Evolutionary conservation across 768 basidiomycete genomes (phyloP).

Genomic region (Tremella mesenterica): DNA sequence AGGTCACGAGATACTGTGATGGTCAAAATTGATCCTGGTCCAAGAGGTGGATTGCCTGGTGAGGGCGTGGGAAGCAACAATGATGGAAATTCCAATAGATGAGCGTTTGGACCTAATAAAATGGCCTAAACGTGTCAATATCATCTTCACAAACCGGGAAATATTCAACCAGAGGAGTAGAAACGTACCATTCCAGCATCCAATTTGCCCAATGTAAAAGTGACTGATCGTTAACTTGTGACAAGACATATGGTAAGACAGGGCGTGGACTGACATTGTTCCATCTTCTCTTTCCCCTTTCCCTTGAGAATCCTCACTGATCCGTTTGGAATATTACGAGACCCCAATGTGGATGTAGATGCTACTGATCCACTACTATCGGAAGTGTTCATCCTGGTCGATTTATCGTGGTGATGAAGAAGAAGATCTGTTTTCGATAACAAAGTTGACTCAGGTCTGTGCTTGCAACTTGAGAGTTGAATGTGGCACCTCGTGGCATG

Average conservation of each 20-base stretch:
- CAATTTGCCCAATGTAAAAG: conserved; percentile 88
- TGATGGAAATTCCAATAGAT: conserved; percentile 96
- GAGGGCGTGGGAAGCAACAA: conserved; percentile 61
- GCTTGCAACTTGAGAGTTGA: no score
- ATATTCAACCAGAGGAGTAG: background rate
- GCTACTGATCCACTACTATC: no score
- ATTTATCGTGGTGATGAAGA: no score
- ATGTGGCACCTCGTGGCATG: no score
- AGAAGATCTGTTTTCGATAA: no score
- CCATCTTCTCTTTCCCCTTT: conserved; percentile 27
- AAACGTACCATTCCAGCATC: conserved; percentile 60
- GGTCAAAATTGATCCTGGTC: conserved; percentile 91
- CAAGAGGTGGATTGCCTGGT: conserved; percentile 58
- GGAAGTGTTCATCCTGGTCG: no score
- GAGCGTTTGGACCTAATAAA: conserved; percentile 82
- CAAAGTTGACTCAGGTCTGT: no score
- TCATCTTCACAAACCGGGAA: conserved; percentile 16
- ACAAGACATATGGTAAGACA: background rate
- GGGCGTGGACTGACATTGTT: conserved; percentile 34
- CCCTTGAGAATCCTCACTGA: conserved; percentile 4
- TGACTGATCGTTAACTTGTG: conserved; percentile 28
- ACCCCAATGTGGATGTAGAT: no score
- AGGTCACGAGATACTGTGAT: conserved; percentile 87
- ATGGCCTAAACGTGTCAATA: conserved; percentile 41
- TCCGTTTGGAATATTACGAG: background rate